Base-by-base conservation (phyloP, 306 rosid genomes). In the Medicago lupulina region DNA sequence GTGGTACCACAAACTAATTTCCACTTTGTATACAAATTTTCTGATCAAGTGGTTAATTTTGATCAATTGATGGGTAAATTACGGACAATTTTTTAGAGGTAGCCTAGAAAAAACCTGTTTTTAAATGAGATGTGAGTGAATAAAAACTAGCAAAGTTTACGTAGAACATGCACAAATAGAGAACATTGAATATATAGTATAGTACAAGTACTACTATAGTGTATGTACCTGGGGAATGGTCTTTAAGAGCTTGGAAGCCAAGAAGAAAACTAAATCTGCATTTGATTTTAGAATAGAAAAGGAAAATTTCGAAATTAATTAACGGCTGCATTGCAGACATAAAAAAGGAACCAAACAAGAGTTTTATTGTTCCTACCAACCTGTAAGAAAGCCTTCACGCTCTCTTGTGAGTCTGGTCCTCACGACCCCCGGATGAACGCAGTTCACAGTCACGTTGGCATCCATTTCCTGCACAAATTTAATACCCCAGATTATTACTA, bases 371-470 rank as follows among this genome's bases (percentile, higher is more conserved):
- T 67, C 47, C 6, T 38, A 94, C 96, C 4, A 43, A 94, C 98
- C 98, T 80, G 93, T 94, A 39, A 89, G 60, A 1, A 88, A 67
- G 47, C 98, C 98, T 71, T 91, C 98, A 68, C 96, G 96, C 76
- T 95, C 98, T 85, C 97, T 84, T 53, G 96, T 94, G 76, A 94
- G 94, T 55, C 97, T 88, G 79, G 98, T 94, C 75, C 87, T 87
- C 18, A 90, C 97, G 17, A 94, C 85, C 50, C 98, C 97, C 1
- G 98, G 98, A 83, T 94, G 98, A 61, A 94, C 96, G 28, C 97
- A 91, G 76, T 92, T 94, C 44, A 88, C 93, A 0, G 88, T 94
- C 71, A 94, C 96, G 67, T 92, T 89, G 10, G 96, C 96, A 66
- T 79, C 85, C 88, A 76, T 92, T 94, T 88, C 65, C 98, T 92